Evolutionary conservation across 1,284 basidiomycete species (phyloP), one percentile per base, ranked within the genome.

Genomic region (Mycosarcoma mackinlayi): DNA sequence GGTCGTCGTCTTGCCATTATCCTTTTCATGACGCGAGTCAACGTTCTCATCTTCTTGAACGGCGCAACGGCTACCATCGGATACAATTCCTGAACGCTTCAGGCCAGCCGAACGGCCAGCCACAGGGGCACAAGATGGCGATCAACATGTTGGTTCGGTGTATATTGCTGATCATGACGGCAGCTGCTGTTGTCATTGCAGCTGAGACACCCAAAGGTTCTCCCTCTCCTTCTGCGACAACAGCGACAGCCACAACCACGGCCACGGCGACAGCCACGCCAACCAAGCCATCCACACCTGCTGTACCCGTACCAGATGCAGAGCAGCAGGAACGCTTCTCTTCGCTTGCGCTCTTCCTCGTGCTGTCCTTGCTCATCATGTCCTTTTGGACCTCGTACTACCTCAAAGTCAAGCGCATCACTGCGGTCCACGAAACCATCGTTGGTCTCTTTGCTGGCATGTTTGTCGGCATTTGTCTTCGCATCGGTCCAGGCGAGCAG

Each of bases 381-480:
- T 96, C 94, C 5, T 89, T 99, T 72, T 93, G 91, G 88, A 95
- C 93, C 14, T 94, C 92, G 21, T 99, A 99, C 85, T 98, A 97
- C 80, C 89, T 99, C 18, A 94, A 97, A 86, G 91, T 98, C 81
- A 94, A 94, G 84, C 88, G 91, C 47, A 98, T 98, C 85, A 89
- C 94, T 49, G 92, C 93, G 13, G 88, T 99, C 16, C 94, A 99
- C 80, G 96, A 99, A 85, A 98, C 96, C 0, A 87, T 98, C 48
- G 92, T 99, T 21, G 92, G 95, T 35, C 93, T 98, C 70, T 90
- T 95, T 80, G 93, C 94, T 13, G 74, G 95, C 54, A 98, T 97
- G 93, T 88, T 92, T 49, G 95, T 99, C 42, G 95, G 95, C 0
- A 85, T 96, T 71, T 88, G 95, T 60, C 89, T 98, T 31, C 87